Base-by-base conservation (phyloP, 192 early-diverging fungal genomes). In the Linnemannia schmuckeri region DNA sequence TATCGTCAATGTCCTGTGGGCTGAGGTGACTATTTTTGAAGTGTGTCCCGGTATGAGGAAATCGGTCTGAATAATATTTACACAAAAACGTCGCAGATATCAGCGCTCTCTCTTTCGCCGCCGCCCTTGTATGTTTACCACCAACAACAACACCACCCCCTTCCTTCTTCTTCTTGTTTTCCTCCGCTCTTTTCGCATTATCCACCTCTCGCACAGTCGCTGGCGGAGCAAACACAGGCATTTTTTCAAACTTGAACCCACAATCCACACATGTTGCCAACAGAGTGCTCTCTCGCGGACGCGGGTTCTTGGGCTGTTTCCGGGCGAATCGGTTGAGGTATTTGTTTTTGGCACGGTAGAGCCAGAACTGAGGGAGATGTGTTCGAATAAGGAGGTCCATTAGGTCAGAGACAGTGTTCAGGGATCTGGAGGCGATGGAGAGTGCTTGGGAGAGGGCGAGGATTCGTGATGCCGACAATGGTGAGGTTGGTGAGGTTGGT, bases 211-310 rank as follows among this genome's bases (percentile, higher is more conserved):
- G 44, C 42, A 46, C 72, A n/a, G 41, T 74, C 5, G 72, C 72
- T 1, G 72, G n/a, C n/a, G 24, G 44, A 17, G 4, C n/a, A 55
- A 78, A 83, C 2, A 83, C 22, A 1, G 44, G 71, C 18, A 69
- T 44, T 63, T 83, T 83, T 13, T 57, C 33, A 40, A 83, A 75
- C 61, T 70, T 66, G 47, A 30, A 83, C 12, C 82, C 82, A 27
- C 82, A 83, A 7, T 83, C 76, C 3, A 83, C 82, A 35, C 82
- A 83, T 37, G 76, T 78, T 15, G 44, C 49, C 9, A 77, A 33
- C 12, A 74, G 33, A 70, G 42, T 22, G 71, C 82, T 4, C 66
- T 6, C 8, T 30, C 72, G 55, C 52, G 76, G 72, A 38, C 82
- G 76, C 1, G 55, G 3, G n/a, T 83, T 83, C 4, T 49, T 10